These are phyloP conservation scores for Amanita exitialis DNA, from an alignment of 768 basidiomycete genomes.

Conservation along the genomic window DNA sequence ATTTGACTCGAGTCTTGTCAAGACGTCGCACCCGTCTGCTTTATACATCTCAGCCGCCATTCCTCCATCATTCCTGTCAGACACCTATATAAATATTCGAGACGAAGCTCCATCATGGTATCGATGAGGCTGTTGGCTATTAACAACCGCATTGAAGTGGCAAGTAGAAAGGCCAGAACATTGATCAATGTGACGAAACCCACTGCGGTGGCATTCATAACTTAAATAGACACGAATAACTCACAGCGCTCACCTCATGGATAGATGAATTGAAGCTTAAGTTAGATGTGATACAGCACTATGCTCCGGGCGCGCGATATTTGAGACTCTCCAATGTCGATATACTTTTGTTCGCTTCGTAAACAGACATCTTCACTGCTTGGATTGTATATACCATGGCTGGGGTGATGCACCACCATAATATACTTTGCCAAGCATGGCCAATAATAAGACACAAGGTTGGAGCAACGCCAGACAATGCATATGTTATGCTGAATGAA, in stretches of 20 bases:
- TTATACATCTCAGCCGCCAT: no score
- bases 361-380: constrained; percentile 32
- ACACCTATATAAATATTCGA: no score
- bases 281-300: constrained; percentile 9
- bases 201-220: not conserved
- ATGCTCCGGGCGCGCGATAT: constrained; percentile 48
- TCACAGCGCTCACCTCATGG: not conserved
- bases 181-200: not conserved
- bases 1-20: no score
- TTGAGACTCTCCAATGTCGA: constrained; percentile 40
- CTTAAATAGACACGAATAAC: not conserved
- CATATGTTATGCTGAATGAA: constrained; percentile 18
- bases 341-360: constrained; percentile 34
- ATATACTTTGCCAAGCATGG: constrained; percentile 41
- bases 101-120: no score
- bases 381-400: constrained; percentile 35
- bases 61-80: no score
- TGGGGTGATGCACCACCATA: constrained; percentile 42
- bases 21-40: no score
- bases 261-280: not conserved
- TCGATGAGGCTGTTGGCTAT: no score
- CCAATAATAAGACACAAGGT: constrained; percentile 35
- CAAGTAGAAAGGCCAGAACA: no score
- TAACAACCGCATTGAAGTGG: no score
- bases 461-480: constrained; percentile 36